phyloP scores from a whole-genome alignment of 2,329 filamentous ascomycete genomes.

The Colletotrichum filicis region DNA sequence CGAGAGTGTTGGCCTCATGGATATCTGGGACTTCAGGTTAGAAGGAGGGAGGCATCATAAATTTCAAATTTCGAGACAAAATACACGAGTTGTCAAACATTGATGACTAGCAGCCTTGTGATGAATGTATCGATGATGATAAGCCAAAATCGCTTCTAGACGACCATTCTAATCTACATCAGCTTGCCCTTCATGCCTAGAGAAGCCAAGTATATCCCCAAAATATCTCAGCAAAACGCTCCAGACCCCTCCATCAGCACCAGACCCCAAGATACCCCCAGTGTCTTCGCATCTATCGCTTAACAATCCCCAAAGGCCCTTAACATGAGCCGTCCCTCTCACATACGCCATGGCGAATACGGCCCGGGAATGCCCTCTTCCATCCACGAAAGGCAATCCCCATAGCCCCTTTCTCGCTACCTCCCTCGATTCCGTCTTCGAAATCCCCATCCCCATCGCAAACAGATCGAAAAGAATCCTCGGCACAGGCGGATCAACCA shows the following conservation, averaged over 20 bases:
- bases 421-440: neutral
- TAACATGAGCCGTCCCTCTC: conserved; percentile 3
- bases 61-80: neutral
- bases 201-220: neutral
- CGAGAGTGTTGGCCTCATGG: too few relatives aligned
- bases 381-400: neutral
- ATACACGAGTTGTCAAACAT: neutral
- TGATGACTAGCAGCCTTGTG: neutral
- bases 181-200: neutral
- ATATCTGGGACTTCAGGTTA: neutral
- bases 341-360: conserved; percentile 13
- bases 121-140: neutral
- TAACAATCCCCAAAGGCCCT: neutral
- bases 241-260: neutral
- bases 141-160: neutral
- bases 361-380: neutral
- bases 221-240: neutral
- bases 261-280: neutral
- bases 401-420: neutral
- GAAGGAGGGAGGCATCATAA: too few relatives aligned
- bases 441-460: neutral
- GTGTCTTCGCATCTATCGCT: neutral
- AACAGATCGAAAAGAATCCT: neutral
- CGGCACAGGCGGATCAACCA: conserved; percentile 3
- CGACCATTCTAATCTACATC: neutral